Evolutionary conservation across 495 filamentous ascomycete species (phyloP).

Genomic region (Neurospora africana): DNA sequence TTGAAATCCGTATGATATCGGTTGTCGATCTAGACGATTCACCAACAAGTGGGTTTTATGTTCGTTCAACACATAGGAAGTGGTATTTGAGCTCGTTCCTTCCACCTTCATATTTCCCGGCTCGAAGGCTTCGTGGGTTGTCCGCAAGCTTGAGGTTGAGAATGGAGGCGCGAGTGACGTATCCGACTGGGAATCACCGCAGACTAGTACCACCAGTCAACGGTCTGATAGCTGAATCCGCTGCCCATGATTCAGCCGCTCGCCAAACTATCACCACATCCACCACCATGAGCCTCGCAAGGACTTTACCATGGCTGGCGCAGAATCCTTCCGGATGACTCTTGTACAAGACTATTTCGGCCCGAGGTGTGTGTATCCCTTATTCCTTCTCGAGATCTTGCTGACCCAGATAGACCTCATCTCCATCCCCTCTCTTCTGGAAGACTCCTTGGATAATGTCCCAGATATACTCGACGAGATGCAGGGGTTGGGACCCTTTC

Average conservation of each 20-base stretch:
- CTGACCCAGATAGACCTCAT: neutral
- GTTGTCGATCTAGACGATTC: neutral
- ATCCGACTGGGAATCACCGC: neutral
- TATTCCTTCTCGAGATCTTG: neutral
- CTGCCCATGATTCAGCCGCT: neutral
- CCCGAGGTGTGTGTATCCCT: neutral
- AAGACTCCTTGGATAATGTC: neutral
- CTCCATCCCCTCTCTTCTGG: neutral
- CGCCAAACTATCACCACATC: neutral
- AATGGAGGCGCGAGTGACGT: neutral
- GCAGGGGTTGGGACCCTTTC: neutral
- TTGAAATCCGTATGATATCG: neutral
- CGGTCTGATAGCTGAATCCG: neutral
- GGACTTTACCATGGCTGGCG: neutral
- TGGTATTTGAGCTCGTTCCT: neutral
- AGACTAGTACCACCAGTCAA: neutral
- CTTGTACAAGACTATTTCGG: neutral
- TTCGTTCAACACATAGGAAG: neutral
- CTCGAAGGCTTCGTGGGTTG: neutral
- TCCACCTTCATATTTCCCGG: neutral
- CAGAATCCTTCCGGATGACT: neutral
- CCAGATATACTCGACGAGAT: no score
- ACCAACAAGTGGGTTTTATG: neutral
- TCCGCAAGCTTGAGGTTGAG: neutral
- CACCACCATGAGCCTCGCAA: neutral